phyloP scores from a whole-genome alignment of 202 grass and related monocot species.

The Tripidium arundinaceum region DNA sequence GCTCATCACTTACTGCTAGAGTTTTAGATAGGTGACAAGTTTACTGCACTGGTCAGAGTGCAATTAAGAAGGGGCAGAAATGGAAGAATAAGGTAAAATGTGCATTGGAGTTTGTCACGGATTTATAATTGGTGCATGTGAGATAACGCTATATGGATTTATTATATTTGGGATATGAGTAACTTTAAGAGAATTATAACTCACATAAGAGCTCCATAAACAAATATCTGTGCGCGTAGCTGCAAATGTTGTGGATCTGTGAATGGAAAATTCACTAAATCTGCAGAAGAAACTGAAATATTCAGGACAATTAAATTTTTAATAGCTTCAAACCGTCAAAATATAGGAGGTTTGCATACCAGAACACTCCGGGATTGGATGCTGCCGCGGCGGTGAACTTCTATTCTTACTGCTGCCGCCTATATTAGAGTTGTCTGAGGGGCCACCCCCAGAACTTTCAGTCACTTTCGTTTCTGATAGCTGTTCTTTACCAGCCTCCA shows the following conservation, averaged over 20 bases:
- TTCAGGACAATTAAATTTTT: conserved; percentile 54
- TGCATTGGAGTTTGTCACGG: neutral
- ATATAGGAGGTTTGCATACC: conserved; percentile 44
- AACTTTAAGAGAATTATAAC: conserved; percentile 34
- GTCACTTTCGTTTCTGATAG: conserved; percentile 20
- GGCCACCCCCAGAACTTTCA: conserved; percentile 43
- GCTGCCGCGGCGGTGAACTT: conserved; percentile 34
- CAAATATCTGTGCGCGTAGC: conserved; percentile 94
- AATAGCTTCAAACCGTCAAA: conserved; percentile 31
- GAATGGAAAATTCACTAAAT: conserved; percentile 63
- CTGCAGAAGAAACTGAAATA: conserved; percentile 49
- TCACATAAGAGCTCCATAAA: conserved; percentile 98
- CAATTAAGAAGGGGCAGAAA: neutral
- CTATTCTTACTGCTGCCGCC: conserved; percentile 24
- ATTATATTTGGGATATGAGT: neutral
- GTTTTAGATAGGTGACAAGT: neutral
- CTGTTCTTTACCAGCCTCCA: conserved; percentile 36
- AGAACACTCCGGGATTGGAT: conserved; percentile 38
- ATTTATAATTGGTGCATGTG: neutral
- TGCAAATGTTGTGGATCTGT: conserved; percentile 89
- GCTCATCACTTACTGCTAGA: neutral
- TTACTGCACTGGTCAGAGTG: neutral
- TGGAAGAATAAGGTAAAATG: neutral
- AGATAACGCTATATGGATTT: neutral
- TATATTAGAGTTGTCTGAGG: conserved; percentile 35